phyloP scores from a whole-genome alignment of 2,329 filamentous ascomycete genomes.

The Colletotrichum scovillei region DNA sequence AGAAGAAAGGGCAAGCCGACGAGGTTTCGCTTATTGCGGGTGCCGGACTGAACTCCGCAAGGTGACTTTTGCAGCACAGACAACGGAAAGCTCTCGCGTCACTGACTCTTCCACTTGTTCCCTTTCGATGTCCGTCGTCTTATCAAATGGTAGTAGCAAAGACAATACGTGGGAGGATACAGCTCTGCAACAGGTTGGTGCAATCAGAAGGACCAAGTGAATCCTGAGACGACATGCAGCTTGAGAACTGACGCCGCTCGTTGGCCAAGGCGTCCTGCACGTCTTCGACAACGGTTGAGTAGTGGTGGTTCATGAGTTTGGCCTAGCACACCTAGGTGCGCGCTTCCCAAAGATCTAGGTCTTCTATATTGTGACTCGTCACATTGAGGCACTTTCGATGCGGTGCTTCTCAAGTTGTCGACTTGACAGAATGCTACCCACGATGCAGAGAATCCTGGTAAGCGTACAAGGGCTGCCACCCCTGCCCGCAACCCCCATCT shows the following conservation, averaged over 20 bases:
- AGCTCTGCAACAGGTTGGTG: not conserved
- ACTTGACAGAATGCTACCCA: slow-evolving; percentile 5
- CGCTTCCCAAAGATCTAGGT: slow-evolving; percentile 2
- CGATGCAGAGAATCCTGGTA: slow-evolving; percentile 1
- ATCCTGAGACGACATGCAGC: not conserved
- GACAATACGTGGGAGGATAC: not conserved
- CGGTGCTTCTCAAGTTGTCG: not conserved
- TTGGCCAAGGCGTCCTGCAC: not conserved
- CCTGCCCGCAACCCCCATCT: not conserved
- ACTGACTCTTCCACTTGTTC: not conserved
- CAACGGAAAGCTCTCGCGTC: not conserved
- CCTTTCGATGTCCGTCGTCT: not conserved
- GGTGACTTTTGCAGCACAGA: not conserved
- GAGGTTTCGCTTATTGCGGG: not conserved
- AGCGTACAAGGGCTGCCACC: slow-evolving; percentile 7
- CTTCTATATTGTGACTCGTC: slow-evolving; percentile 22
- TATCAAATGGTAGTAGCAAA: slow-evolving; percentile 1
- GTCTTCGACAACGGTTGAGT: not conserved
- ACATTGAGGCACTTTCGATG: slow-evolving; percentile 26
- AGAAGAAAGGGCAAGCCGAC: not conserved
- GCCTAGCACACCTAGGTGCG: not conserved
- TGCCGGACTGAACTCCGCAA: not conserved
- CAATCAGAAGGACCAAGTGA: not conserved
- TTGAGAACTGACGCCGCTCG: slow-evolving; percentile 7
- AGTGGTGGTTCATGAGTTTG: not conserved